Percentiles rank a stretch among this genome's conserved stretches.
These are phyloP conservation scores for Aspergillus nanangensis DNA, from an alignment of 495 filamentous ascomycete genomes.

Conservation along the genomic window DNA sequence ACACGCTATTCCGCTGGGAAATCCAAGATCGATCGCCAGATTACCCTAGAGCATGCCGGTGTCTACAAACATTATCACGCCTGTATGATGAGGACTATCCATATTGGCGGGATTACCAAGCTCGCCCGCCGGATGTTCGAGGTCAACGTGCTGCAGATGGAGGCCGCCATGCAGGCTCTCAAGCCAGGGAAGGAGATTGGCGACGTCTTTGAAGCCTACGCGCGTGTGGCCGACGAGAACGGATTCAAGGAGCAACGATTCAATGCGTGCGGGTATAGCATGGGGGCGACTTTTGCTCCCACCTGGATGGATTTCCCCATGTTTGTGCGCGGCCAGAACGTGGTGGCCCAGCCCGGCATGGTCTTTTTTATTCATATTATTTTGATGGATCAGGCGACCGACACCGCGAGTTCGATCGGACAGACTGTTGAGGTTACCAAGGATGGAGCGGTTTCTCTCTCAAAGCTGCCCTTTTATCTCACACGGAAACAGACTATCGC, in stretches of 20 bases:
- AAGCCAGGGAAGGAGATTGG: conserved; percentile 17
- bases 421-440: conserved; percentile 21
- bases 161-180: conserved; percentile 17
- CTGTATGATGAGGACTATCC: conserved; percentile 21
- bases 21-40: conserved; percentile 16
- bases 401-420: conserved; percentile 22
- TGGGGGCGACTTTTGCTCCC: conserved; percentile 19
- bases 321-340: conserved; percentile 20
- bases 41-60: conserved; percentile 21
- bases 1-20: conserved; percentile 22
- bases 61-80: conserved; percentile 23
- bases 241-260: conserved; percentile 22
- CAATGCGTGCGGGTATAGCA: conserved; percentile 18
- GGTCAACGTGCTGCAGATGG: conserved; percentile 21
- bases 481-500: conserved; percentile 21
- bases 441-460: conserved; percentile 16
- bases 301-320: conserved; percentile 26
- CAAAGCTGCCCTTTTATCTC: conserved; percentile 19
- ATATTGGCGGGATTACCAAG: conserved; percentile 18
- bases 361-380: conserved; percentile 25
- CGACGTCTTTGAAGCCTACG: conserved; percentile 22
- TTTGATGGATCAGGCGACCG: conserved; percentile 22
- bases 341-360: conserved; percentile 16
- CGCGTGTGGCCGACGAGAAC: conserved; percentile 19
- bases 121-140: conserved; percentile 16